Evolutionary conservation across 345 rosid genomes (phyloP), one percentile per base, ranked within the genome.

Genomic region (Toxicodendron radicans): DNA sequence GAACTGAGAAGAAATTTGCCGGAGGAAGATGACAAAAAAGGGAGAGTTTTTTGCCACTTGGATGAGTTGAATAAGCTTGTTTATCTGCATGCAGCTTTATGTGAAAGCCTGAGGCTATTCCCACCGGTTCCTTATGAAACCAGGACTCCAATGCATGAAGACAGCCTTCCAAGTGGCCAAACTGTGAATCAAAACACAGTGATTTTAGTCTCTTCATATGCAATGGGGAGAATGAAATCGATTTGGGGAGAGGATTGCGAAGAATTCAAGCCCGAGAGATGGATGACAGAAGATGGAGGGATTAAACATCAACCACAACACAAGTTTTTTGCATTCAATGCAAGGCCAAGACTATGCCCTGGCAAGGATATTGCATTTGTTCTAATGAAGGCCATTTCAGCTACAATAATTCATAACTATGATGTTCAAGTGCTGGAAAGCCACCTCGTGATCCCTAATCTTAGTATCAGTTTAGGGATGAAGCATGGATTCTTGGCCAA

Each of bases 81-180:
- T 9, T 87, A 83, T 81, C 62, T 83, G 2, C 88, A 83, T 16
- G 87, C 78, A 0, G 83, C 86, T 0, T 13, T 85, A 18, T 81
- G 82, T 56, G 88, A 83, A 66, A 30, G 87, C 2, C 43, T 85
- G 8, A 83, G 91, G 66, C 78, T 87, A 17, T 87, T 78, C 46
- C 87, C 87, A 66, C 84, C 83, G 18, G 79, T 83, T 66, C 88
- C 87, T 5, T 79, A 81, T n/a, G 59, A 79, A 5, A 77, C 63
- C 75, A 82, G 80, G 74, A 35, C 70, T 13, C 82, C 91, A 1
- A 2, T 79, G 14, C 32, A 60, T 70, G 10, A 72, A 0, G 89
- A 84, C 9, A 63, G 57, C 10, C 91, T 87, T 68, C 91, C 89
- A 17, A 83, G 86, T 1, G 91, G 91, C 10, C 87, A 83, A 65